These are phyloP conservation scores for Salix viminalis DNA, from an alignment of 345 rosid genomes.

Conservation along the genomic window DNA sequence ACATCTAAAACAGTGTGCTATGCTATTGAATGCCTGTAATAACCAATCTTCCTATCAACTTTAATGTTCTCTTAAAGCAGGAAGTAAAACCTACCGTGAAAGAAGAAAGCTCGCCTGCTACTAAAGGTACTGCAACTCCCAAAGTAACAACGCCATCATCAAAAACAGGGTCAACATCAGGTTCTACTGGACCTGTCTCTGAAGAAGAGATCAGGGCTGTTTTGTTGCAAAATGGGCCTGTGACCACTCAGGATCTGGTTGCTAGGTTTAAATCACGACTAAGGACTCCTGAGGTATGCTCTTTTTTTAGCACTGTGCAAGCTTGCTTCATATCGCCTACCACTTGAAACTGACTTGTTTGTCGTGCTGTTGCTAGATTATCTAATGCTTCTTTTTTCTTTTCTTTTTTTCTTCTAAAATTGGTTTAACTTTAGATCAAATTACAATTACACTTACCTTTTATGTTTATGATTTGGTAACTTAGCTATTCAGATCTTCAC, in stretches of 20 bases:
- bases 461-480: background rate
- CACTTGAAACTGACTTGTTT: background rate
- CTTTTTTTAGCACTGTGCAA: background rate
- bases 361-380: background rate
- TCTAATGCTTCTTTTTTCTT: background rate
- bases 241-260: slow-evolving; percentile 88
- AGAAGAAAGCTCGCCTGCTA: slow-evolving; percentile 19
- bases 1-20: background rate
- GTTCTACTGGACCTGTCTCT: slow-evolving; percentile 62
- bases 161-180: slow-evolving; percentile 37
- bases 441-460: no score
- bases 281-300: slow-evolving; percentile 57
- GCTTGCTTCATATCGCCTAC: background rate
- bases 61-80: slow-evolving; percentile 16
- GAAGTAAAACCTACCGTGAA: slow-evolving; percentile 21
- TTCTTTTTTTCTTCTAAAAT: no score
- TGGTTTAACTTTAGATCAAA: background rate
- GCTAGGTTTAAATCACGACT: slow-evolving; percentile 75
- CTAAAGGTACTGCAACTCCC: slow-evolving; percentile 38
- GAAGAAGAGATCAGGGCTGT: slow-evolving; percentile 89
- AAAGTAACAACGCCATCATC: slow-evolving; percentile 46
- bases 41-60: background rate
- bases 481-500: background rate
- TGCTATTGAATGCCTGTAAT: background rate
- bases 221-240: slow-evolving; percentile 65